Percentiles rank a stretch among this genome's conserved stretches.
Evolutionary conservation across 441 rosid species (phyloP).

Genomic region (Gossypium gossypioides): DNA sequence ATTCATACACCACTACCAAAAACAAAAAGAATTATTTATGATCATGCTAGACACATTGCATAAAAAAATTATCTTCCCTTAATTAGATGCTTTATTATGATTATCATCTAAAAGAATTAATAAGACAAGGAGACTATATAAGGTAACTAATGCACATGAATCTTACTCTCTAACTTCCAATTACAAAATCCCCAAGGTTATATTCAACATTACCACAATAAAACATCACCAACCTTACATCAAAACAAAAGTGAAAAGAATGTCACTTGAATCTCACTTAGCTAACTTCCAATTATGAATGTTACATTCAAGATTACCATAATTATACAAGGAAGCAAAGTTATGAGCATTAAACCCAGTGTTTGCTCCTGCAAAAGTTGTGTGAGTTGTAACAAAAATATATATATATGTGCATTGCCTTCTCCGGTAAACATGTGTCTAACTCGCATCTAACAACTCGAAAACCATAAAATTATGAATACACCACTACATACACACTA

Average conservation of each 20-base stretch:
- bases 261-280: neutral
- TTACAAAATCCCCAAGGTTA: neutral
- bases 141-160: neutral
- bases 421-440: neutral
- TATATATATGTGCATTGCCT: neutral
- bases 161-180: neutral
- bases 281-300: neutral
- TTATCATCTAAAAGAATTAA: neutral
- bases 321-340: neutral
- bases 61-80: too few relatives aligned
- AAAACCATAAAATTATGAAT: neutral
- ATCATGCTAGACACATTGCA: too few relatives aligned
- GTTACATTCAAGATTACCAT: neutral
- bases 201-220: constrained; percentile 3
- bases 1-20: too few relatives aligned
- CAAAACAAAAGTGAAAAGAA: neutral
- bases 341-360: neutral
- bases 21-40: too few relatives aligned
- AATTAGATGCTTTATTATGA: too few relatives aligned
- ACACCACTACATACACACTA: neutral
- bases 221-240: neutral
- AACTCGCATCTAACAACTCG: neutral
- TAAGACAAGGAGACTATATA: neutral
- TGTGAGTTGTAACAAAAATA: too few relatives aligned
- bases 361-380: too few relatives aligned